Conservation (phyloP, 2,329 filamentous ascomycete genomes). For the Amesomyces nigricolor region DNA sequence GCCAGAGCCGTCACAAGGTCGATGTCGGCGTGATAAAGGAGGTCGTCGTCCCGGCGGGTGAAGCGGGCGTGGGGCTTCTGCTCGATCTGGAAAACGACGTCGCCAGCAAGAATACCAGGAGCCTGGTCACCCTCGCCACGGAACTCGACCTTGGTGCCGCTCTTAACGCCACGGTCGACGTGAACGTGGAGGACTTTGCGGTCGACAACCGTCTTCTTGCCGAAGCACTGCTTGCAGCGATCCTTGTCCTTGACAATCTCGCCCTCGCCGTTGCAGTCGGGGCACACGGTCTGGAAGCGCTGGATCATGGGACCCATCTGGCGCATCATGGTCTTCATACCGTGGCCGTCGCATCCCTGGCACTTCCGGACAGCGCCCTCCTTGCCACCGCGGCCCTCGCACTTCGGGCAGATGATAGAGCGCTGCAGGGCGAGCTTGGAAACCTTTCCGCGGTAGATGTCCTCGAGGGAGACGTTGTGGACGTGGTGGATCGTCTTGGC, state of each 20-base stretch:
- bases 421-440: conserved; percentile 97
- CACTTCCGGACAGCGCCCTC: conserved; percentile 96
- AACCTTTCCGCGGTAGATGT: conserved; percentile 96
- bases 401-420: conserved; percentile 93
- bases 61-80: conserved; percentile 97
- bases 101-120: conserved; percentile 85
- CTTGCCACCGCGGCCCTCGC: conserved; percentile 90
- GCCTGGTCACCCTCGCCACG: conserved; percentile 94
- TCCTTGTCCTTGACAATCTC: conserved; percentile 97
- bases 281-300: conserved; percentile 98
- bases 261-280: conserved; percentile 95
- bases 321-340: conserved; percentile 99
- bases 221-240: conserved; percentile 90
- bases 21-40: conserved; percentile 92
- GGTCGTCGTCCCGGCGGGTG: conserved; percentile 91
- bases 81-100: conserved; percentile 98
- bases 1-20: conserved; percentile 92
- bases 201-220: conserved; percentile 97
- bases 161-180: conserved; percentile 89
- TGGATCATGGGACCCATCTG: conserved; percentile 99
- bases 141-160: conserved; percentile 95
- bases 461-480: conserved; percentile 96
- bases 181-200: conserved; percentile 97
- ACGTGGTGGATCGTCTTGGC: conserved; percentile 96
- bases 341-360: conserved; percentile 80